Conservation (phyloP, 2,329 filamentous ascomycete genomes). For the Cladosporium austrohemisphaericum region DNA sequence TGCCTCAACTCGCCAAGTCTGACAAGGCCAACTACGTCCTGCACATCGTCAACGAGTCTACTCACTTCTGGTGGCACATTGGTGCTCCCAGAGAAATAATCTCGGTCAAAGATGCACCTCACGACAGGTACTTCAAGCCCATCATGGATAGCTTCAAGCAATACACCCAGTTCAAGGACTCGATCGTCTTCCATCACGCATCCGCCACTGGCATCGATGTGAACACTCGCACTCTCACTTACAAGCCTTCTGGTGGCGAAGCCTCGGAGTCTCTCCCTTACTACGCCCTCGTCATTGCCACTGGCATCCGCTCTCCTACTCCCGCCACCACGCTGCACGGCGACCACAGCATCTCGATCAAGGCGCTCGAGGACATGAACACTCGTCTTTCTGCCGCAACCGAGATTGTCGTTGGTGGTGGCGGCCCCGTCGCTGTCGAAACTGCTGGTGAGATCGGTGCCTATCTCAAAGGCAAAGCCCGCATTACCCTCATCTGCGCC, state of each 20-base stretch:
- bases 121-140: conserved; percentile 48
- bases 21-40: conserved; percentile 46
- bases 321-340: conserved; percentile 44
- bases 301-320: conserved; percentile 48
- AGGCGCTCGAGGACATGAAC: conserved; percentile 33
- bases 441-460: conserved; percentile 37
- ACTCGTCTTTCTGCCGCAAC: conserved; percentile 33
- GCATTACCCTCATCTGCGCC: conserved; percentile 46
- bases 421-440: conserved; percentile 38
- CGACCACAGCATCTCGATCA: conserved; percentile 30
- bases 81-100: conserved; percentile 53
- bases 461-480: conserved; percentile 36
- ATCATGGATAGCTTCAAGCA: conserved; percentile 49
- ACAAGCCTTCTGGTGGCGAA: conserved; percentile 33
- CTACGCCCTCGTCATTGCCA: conserved; percentile 55
- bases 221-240: conserved; percentile 41
- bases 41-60: conserved; percentile 52
- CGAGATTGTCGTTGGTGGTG: conserved; percentile 35
- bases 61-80: conserved; percentile 51
- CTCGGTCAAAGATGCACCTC: conserved; percentile 45
- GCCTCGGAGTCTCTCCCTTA: conserved; percentile 41
- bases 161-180: conserved; percentile 41
- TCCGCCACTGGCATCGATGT: conserved; percentile 47
- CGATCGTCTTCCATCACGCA: conserved; percentile 47
- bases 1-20: conserved; percentile 38